A percentile compares a stretch with the other conserved stretches of the same genome.
phyloP scores from a whole-genome alignment of 139 green algal species.

The Tetradesmus lagerheimii region DNA sequence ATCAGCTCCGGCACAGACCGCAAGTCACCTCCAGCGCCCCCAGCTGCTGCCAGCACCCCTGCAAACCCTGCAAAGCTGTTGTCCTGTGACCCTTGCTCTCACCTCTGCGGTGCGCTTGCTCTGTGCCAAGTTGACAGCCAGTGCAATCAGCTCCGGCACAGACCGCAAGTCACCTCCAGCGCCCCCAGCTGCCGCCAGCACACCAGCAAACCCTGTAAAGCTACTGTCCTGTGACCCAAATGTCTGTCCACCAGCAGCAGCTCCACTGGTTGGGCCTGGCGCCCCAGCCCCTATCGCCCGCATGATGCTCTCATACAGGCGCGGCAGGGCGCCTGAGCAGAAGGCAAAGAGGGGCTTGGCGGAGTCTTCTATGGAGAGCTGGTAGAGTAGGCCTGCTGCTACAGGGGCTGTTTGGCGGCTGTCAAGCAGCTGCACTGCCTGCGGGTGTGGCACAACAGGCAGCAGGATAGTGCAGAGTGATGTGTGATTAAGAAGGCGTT shows the following conservation, averaged over 20 bases:
- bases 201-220: background rate
- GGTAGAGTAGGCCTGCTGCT: conserved; percentile 87
- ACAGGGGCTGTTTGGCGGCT: conserved; percentile 67
- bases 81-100: background rate
- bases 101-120: conserved; percentile 83
- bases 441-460: background rate
- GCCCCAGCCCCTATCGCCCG: conserved; percentile 55
- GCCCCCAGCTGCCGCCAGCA: background rate
- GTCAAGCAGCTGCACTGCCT: conserved; percentile 75
- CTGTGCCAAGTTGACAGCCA: conserved; percentile 87
- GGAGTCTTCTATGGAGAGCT: conserved; percentile 85
- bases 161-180: conserved; percentile 61
- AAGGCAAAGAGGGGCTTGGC: conserved; percentile 79
- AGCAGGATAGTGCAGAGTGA: background rate
- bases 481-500: too few species aligned
- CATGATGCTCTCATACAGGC: conserved; percentile 72
- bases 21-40: conserved; percentile 58
- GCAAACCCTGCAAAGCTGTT: conserved; percentile 2
- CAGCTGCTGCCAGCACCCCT: background rate
- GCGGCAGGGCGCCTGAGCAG: conserved; percentile 76
- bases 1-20: conserved; percentile 82
- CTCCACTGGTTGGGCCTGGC: background rate
- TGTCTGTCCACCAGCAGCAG: background rate
- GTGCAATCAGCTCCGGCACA: conserved; percentile 85
- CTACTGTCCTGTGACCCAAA: background rate